Evolutionary conservation across 2,329 filamentous ascomycete genomes (phyloP), one percentile per base, ranked within the genome.

Genomic region (Sphaerulina musiva): DNA sequence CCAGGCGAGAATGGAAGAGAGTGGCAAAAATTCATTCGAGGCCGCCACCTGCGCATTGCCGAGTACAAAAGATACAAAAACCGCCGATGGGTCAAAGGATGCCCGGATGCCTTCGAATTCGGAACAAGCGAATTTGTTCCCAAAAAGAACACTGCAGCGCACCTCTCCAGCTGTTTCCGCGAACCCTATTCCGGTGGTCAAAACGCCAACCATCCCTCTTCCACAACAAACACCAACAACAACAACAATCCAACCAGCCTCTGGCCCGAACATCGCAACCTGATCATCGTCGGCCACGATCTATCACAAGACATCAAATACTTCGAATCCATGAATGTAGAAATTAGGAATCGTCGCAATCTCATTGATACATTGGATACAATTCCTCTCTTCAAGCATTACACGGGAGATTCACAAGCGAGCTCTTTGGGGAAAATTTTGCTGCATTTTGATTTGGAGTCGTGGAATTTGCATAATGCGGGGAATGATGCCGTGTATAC

Each of bases 251-350:
- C 20, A 20, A 20, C 20, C 20, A 4, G 20, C 20, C 3, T 2
- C 20, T 20, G n/a, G 40, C 52, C 3, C 38, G 69, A 71, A 34
- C 66, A 68, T 43, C 80, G 84, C 26, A 83, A 82, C 41, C 72
- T 95, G 43, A 75, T 95, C 23, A 75, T 97, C 11, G 82, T 96
- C 2, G 93, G 89, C 14, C 91, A 96, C 65, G 85, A 87, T 55
- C 70, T 86, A 8, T 64, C 70, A 1, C 69, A 77, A 9, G 93
- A 97, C 64, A 74, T 95, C 56, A 72, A 74, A 0, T 89, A 86
- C 66, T 78, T 95, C 9, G 70, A 74, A 84, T 10, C 85, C 86
- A 65, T 76, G 86, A 48, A 67, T 84, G 2, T 65, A 72, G 50
- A 73, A 74, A 20, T 20, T 2, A 20, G 10, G 32, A 36, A 8